Conservation (phyloP, 139 green algal species). For the Bryopsis sp. region DNA sequence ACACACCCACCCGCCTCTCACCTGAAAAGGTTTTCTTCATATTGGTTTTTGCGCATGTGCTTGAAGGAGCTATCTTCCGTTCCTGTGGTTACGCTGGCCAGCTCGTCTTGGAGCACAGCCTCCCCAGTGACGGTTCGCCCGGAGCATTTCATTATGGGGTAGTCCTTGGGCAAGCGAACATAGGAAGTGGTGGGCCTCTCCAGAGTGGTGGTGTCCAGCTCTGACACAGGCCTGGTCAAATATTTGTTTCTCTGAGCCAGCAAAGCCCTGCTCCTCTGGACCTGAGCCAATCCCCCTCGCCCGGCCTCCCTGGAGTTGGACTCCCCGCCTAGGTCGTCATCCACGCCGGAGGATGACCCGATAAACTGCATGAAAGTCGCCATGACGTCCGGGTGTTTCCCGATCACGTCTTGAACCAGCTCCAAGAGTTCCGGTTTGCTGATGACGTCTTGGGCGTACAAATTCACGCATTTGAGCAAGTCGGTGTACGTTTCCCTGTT, state of each 20-base stretch:
- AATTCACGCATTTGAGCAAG: conserved; percentile 93
- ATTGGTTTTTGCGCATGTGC: conserved; percentile 97
- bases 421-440: conserved; percentile 68
- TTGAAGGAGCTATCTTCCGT: conserved; percentile 88
- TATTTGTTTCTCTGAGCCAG: conserved; percentile 59
- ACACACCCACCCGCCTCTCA: conserved; percentile 18
- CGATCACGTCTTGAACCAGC: conserved; percentile 82
- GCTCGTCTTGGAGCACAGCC: conserved; percentile 79
- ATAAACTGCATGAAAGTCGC: conserved; percentile 21
- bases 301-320: neutral
- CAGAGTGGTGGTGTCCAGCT: conserved; percentile 59
- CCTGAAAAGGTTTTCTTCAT: conserved; percentile 86
- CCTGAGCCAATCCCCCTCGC: neutral
- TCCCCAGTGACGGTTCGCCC: conserved; percentile 39
- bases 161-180: conserved; percentile 76
- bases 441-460: conserved; percentile 91
- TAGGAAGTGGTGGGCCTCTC: conserved; percentile 77
- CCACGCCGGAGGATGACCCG: neutral
- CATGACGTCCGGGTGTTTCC: conserved; percentile 74
- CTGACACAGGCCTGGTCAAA: conserved; percentile 77
- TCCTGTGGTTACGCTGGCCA: conserved; percentile 90
- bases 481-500: conserved; percentile 82
- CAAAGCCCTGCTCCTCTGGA: conserved; percentile 13
- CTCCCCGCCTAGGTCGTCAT: neutral
- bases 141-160: conserved; percentile 49